Evolutionary conservation across 176 grass and related monocot species (phyloP), one percentile per base, ranked within the genome.

Genomic region (Triticum urartu): DNA sequence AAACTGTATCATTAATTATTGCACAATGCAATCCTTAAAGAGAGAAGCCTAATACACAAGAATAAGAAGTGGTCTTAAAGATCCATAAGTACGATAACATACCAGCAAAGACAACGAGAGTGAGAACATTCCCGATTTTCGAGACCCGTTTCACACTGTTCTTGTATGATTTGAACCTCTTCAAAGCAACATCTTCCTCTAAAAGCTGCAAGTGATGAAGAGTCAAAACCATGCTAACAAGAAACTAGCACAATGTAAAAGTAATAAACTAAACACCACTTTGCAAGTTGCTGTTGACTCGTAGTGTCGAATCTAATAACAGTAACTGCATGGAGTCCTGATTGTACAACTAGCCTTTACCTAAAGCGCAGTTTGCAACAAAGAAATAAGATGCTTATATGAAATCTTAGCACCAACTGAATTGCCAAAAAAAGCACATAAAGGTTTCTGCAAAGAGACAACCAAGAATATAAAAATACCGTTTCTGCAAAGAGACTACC

Each of bases 131-230:
- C 83, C 93, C 93, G 64, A 89, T 77, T 78, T 87, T 95, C 4
- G 93, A 95, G 56, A 90, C 88, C 56, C 61, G 88, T 59, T 95
- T 95, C 77, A 92, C 86, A 81, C 40, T 89, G 64, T 87, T 95
- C 75, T 92, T 92, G 72, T 87, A 92, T 75, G 88, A 95, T 82
- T 90, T 95, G 88, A 95, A 95, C 81, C 86, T 91, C 86, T 91
- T 92, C 43, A 95, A 83, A 79, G 88, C 88, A 87, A 74, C 59
- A 88, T 95, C 93, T 54, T 95, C 93, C 89, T 90, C 90, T 68
- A 95, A 78, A 72, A 95, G 93, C 93, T 95, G 90, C 56, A 58
- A 82, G 54, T 39, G 76, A 39, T 42, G 21, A 75, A 71, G 72
- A 33, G 20, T 77, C 42, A 81, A 79, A 82, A 47, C 36, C 72